phyloP scores from a whole-genome alignment of 2,329 filamentous ascomycete species.

The Teratosphaeria viscida region DNA sequence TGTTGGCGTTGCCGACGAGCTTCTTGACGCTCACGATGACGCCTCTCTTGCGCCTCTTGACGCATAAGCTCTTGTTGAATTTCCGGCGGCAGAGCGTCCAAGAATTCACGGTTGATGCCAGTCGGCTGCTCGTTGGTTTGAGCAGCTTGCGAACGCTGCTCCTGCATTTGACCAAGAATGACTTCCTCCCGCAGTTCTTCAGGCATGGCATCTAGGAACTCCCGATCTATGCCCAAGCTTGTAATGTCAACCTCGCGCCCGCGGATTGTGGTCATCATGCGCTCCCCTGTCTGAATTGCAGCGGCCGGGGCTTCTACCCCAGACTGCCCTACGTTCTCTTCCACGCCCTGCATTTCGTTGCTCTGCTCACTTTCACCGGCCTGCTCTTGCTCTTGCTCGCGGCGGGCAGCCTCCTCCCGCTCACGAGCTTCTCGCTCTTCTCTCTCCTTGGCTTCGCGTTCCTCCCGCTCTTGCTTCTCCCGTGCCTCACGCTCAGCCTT shows the following conservation, averaged over 20 bases:
- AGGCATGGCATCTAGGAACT: constrained; percentile 92
- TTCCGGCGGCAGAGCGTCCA: constrained; percentile 83
- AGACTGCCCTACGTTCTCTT: constrained; percentile 34
- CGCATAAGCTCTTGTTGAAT: constrained; percentile 84
- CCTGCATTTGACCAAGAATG: constrained; percentile 78
- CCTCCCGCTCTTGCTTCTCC: constrained; percentile 42
- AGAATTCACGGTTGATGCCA: constrained; percentile 84
- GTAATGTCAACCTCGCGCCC: constrained; percentile 89
- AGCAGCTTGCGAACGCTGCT: constrained; percentile 67
- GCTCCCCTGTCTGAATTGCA: constrained; percentile 35
- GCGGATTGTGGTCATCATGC: constrained; percentile 66
- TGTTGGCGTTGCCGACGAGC: constrained; percentile 52
- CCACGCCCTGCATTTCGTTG: constrained; percentile 64
- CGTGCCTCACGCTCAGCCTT: constrained; percentile 45
- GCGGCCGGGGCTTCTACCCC: constrained; percentile 35
- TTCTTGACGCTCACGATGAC: constrained; percentile 76
- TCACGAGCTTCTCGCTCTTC: constrained; percentile 17
- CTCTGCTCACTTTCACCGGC: constrained; percentile 22
- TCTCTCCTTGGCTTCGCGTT: constrained; percentile 33
- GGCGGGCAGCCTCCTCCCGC: constrained; percentile 13
- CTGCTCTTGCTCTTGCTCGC: constrained; percentile 6
- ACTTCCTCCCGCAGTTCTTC: constrained; percentile 96
- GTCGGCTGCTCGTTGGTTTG: constrained; percentile 62
- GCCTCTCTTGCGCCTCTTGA: constrained; percentile 79
- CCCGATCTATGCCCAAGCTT: constrained; percentile 82